Evolutionary conservation across 331 rosid genomes (phyloP).

Genomic region (Cucumis variabilis): DNA sequence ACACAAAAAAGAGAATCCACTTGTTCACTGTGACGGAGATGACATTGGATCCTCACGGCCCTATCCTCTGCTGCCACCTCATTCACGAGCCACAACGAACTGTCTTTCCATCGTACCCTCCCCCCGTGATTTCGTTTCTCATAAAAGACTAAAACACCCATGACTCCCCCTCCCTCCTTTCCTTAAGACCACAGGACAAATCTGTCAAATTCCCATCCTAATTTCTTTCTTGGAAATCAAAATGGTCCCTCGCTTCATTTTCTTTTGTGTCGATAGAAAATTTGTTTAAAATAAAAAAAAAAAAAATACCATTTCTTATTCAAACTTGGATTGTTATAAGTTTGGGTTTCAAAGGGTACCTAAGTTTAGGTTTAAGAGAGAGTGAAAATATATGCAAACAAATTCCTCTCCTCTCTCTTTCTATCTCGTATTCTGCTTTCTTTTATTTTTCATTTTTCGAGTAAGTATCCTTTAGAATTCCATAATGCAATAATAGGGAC

Average conservation of each 20-base stretch:
- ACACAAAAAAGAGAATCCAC: background rate
- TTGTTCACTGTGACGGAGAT: conserved; percentile 3
- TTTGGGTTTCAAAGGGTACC: no score
- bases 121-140: conserved; percentile 1
- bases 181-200: background rate
- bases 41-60: conserved; percentile 18
- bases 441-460: no score
- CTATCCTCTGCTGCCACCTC: background rate
- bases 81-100: background rate
- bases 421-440: no score
- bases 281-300: no score
- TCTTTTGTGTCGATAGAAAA: no score
- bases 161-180: background rate
- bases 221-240: background rate
- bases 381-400: no score
- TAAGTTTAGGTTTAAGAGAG: no score
- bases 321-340: no score
- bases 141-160: background rate
- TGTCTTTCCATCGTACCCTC: background rate
- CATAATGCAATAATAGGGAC: no score
- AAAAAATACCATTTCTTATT: no score
- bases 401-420: no score
- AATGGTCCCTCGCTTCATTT: background rate
- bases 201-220: background rate
- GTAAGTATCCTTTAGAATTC: no score